phyloP scores from a whole-genome alignment of 768 basidiomycete genomes.

The Kwoniella bestiolae region DNA sequence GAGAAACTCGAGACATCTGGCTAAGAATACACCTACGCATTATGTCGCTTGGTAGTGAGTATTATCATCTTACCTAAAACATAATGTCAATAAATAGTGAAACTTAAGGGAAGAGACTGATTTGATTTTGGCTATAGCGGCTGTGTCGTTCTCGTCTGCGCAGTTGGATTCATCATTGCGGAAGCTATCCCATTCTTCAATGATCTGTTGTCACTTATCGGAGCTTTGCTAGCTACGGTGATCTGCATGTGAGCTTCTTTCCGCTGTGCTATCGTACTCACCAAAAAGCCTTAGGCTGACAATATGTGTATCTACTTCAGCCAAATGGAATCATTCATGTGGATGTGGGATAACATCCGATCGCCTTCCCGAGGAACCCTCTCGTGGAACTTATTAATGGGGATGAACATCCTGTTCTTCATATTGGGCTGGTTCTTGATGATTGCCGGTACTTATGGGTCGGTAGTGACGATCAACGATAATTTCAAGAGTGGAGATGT shows the following conservation, averaged over 20 bases:
- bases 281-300: too few species aligned
- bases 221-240: constrained; percentile 43
- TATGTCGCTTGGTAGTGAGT: constrained; percentile 45
- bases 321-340: constrained; percentile 45
- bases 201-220: constrained; percentile 44
- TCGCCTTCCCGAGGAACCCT: constrained; percentile 2
- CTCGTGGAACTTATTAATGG: neutral
- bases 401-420: constrained; percentile 17
- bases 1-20: constrained; percentile 37
- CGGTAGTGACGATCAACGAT: constrained; percentile 21
- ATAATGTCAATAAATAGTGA: too few species aligned
- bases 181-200: constrained; percentile 52
- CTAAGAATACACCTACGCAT: constrained; percentile 37
- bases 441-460: constrained; percentile 25
- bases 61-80: neutral
- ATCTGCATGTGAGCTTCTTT: constrained; percentile 37
- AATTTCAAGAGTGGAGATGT: constrained; percentile 15
- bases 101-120: too few species aligned
- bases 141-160: constrained; percentile 36
- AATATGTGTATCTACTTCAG: too few species aligned
- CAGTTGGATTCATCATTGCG: constrained; percentile 43
- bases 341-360: constrained; percentile 43
- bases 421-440: constrained; percentile 25
- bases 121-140: constrained; percentile 22
- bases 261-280: neutral